Base-by-base conservation (phyloP, 495 filamentous ascomycete genomes). In the Cudoniella acicularis region DNA sequence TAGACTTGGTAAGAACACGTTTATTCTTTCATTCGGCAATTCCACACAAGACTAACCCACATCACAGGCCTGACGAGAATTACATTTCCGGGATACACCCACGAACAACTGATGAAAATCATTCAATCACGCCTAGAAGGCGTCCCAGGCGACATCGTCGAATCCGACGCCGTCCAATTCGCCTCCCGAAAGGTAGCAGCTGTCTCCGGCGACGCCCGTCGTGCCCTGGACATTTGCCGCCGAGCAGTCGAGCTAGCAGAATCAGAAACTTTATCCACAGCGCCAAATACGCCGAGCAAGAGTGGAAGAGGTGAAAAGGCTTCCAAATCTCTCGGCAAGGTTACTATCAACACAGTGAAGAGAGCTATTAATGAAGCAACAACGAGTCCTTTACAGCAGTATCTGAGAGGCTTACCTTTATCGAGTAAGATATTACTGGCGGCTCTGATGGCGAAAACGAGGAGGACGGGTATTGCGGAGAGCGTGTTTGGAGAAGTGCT, bases 31-130 rank as follows among this genome's bases (percentile, higher is more conserved):
- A 23, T n/a, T 46, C 8, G 25, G 8, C 24, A 27, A 52, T 40
- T 24, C 21, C 20, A n/a, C 20, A 24, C 62, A n/a, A n/a, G 1
- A 27, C 56, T 46, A 46, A 59, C 27, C 26, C 45, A 48, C 6
- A 25, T 22, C 26, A 1, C 36, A 74, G 75, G 91, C 18, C 73
- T 96, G 4, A 93, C 89, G 18, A 83, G 95, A 61, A 96, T 99
- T 66, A 96, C 94, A 0, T 99, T 99, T 67, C 91, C 92, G 0
- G 95, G 95, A 21, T 99, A 99, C 70, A 96, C 90, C 48, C 92
- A 98, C 72, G 90, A 91, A 47, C 95, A 98, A 70, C 79, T 99
- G n/a, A 96, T 97, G 88, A 87, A 88, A 60, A 98, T 99, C 63
- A 95, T 99, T 57, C 85, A 89, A 65, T 94, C 90, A 3, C 86